Evolutionary conservation across 495 filamentous ascomycete species (phyloP).

Genomic region (Hypoxylon trugodes): DNA sequence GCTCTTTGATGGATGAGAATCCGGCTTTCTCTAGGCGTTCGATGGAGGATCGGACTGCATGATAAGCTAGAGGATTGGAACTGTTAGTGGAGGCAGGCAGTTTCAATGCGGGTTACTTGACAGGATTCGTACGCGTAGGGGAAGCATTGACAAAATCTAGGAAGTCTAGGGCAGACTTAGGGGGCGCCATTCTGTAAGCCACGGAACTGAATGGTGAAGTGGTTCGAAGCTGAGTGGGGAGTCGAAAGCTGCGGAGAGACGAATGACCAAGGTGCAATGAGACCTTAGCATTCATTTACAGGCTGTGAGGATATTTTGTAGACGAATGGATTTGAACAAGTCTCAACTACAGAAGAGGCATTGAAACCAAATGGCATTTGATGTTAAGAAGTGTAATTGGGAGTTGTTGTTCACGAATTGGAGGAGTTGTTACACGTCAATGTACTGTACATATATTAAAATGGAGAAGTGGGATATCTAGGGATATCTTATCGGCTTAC

Average conservation of each 20-base stretch:
- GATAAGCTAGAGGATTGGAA: conserved; percentile 75
- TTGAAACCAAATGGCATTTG: background rate
- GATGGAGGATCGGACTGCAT: conserved; percentile 85
- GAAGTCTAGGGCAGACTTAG: conserved; percentile 79
- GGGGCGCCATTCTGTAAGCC: conserved; percentile 62
- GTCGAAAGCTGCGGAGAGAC: conserved; percentile 13
- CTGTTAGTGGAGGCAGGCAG: conserved; percentile 27
- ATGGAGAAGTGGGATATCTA: no score
- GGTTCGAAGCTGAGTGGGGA: background rate
- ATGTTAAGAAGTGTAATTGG: background rate
- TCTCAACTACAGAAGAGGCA: background rate
- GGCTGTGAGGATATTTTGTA: background rate
- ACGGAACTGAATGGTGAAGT: conserved; percentile 33
- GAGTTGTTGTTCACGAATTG: background rate
- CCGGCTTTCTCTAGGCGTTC: conserved; percentile 78
- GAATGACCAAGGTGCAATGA: background rate
- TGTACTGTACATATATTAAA: no score
- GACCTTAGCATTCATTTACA: conserved; percentile 28
- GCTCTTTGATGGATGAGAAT: conserved; percentile 89
- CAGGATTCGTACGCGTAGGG: conserved; percentile 79
- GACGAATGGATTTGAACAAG: background rate
- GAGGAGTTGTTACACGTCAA: background rate
- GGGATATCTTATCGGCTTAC: no score
- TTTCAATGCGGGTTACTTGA: background rate
- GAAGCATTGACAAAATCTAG: conserved; percentile 93